These are phyloP conservation scores for Seiridium cupressi DNA, from an alignment of 2,329 filamentous ascomycete species.

Conservation along the genomic window DNA sequence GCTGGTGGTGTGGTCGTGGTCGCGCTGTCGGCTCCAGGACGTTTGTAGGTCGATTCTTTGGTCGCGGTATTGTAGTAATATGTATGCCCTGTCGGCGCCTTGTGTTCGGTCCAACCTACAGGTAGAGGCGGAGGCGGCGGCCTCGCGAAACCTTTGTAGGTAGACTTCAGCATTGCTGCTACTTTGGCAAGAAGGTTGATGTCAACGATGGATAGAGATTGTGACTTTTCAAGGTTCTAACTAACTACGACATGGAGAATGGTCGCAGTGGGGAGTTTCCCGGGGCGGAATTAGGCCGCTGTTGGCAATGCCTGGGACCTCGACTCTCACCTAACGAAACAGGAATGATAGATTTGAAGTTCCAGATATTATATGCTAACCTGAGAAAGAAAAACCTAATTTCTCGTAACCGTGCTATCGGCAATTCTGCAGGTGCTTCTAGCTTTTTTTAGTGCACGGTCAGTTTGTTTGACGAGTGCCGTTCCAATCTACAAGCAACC, in stretches of 20 bases:
- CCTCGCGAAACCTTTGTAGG: slow-evolving; percentile 60
- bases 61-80: slow-evolving; percentile 87
- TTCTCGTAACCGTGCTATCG: too few species aligned
- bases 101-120: slow-evolving; percentile 90
- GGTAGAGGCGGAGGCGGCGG: slow-evolving; percentile 59
- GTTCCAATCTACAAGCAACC: too few species aligned
- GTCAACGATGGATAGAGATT: not conserved
- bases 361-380: too few species aligned
- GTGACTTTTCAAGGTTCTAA: not conserved
- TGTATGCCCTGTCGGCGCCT: slow-evolving; percentile 78
- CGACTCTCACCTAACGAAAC: too few species aligned
- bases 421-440: too few species aligned
- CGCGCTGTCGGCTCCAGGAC: slow-evolving; percentile 49
- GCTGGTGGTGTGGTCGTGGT: slow-evolving; percentile 9
- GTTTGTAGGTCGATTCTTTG: slow-evolving; percentile 83
- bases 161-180: slow-evolving; percentile 68
- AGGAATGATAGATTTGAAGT: too few species aligned
- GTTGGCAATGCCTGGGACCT: not conserved
- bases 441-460: too few species aligned
- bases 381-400: too few species aligned
- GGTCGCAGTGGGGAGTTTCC: not conserved
- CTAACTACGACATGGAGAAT: too few species aligned
- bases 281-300: not conserved
- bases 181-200: too few species aligned
- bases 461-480: too few species aligned